Evolutionary conservation across 176 grass and related monocot genomes (phyloP), one percentile per base, ranked within the genome.

Genomic region (Eremochloa ophiuroides): DNA sequence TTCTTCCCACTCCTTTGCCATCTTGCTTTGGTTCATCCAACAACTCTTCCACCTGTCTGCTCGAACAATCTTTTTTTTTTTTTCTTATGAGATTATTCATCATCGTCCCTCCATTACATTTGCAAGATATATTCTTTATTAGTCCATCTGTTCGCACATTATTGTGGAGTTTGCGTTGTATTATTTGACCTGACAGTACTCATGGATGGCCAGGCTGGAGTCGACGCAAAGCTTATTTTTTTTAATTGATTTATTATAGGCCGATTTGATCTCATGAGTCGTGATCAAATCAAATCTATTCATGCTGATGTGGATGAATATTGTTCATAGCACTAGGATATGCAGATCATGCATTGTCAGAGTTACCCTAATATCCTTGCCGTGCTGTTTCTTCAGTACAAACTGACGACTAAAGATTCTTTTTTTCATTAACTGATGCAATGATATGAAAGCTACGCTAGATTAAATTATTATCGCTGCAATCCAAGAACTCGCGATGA

Each of bases 1-100:
- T n/a, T 65, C 71, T 85, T n/a, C n/a, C 83, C 72, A 89, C 73
- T 86, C 66, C 73, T 66, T 33, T 35, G 77, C 53, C 87, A 81
- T 70, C 35, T 70, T 80, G 62, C 62, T 71, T 20, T 31, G 20
- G 71, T 47, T 69, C 73, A 42, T 70, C 55, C 10, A 53, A 68
- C 22, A 53, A 13, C 40, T 14, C 76, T 47, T 72, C 69, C 69
- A 47, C 26, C 26, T 60, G 31, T 38, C 9, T 75, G 20, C 37
- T 28, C 33, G 82, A 34, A 44, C 42, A 76, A 85, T 71, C 70
- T 75, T 76, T 23, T 55, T 10, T 22, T 20, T 18, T 64, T 2
- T 25, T 15, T 10, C 8, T 13, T 44, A 44, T 75, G 34, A 71
- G 35, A 73, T n/a, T n/a, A n/a, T n/a, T n/a, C n/a, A 10, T 1